Conservation (phyloP, 2,329 filamentous ascomycete species). For the Thelonectria olida region DNA sequence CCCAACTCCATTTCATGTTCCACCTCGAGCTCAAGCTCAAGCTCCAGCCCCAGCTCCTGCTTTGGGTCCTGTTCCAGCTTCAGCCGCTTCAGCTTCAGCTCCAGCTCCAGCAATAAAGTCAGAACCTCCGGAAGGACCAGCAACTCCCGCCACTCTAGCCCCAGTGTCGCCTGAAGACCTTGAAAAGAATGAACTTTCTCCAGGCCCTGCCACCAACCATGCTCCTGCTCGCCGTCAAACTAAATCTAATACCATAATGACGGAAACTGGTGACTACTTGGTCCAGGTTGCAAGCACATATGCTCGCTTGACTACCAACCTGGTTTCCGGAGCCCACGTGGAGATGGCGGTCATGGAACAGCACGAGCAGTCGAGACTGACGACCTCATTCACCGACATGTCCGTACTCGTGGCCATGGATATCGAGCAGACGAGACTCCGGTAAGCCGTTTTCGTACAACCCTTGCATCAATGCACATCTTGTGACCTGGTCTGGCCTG, state of each 20-base stretch:
- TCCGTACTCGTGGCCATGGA: slow-evolving; percentile 43
- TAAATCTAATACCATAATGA: slow-evolving; percentile 41
- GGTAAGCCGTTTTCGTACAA: slow-evolving; percentile 38
- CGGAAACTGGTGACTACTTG: slow-evolving; percentile 49
- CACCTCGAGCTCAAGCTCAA: too few species aligned
- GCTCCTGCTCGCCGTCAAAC: background rate
- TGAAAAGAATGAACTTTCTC: background rate
- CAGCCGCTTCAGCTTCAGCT: background rate
- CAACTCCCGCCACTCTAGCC: background rate
- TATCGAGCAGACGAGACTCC: slow-evolving; percentile 44
- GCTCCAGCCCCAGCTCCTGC: slow-evolving; percentile 8
- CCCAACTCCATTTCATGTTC: background rate
- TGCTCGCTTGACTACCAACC: slow-evolving; percentile 45
- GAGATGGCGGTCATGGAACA: slow-evolving; percentile 38
- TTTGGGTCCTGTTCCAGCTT: background rate
- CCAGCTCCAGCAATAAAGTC: background rate
- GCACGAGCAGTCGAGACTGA: slow-evolving; percentile 39
- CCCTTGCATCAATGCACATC: background rate
- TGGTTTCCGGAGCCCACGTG: slow-evolving; percentile 47
- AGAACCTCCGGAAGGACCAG: background rate
- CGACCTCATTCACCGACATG: slow-evolving; percentile 42
- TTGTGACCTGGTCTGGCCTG: background rate
- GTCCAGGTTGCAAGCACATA: slow-evolving; percentile 46
- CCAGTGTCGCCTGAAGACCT: background rate
- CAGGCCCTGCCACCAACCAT: background rate